These are phyloP conservation scores for Pseudogymnoascus pannorum DNA, from an alignment of 2,329 filamentous ascomycete genomes.

Conservation along the genomic window DNA sequence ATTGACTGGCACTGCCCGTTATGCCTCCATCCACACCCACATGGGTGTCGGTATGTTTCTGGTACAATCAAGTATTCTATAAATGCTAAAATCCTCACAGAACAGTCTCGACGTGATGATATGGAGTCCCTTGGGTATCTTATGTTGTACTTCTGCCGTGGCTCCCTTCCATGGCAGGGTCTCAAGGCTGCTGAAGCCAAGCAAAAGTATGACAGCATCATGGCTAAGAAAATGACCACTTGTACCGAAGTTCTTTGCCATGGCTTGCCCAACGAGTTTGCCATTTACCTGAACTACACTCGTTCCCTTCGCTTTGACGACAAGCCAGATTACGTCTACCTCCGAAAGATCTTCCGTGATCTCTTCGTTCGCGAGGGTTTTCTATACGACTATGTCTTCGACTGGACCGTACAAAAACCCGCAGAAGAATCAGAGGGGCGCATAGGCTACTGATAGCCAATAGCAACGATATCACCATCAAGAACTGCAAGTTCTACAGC, in stretches of 20 bases:
- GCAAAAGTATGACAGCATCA: slow-evolving; percentile 99
- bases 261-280: slow-evolving; percentile 98
- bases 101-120: slow-evolving; percentile 94
- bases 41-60: not conserved
- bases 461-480: slow-evolving; percentile 45
- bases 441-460: slow-evolving; percentile 79
- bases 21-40: slow-evolving; percentile 2
- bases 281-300: slow-evolving; percentile 99
- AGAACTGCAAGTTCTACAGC: slow-evolving; percentile 41
- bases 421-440: slow-evolving; percentile 99
- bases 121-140: slow-evolving; percentile 99
- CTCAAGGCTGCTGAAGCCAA: slow-evolving; percentile 98
- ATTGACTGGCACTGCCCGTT: not conserved
- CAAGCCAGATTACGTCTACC: slow-evolving; percentile 99
- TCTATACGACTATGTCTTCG: slow-evolving; percentile 99
- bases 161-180: slow-evolving; percentile 97
- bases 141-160: slow-evolving; percentile 99
- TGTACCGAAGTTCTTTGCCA: slow-evolving; percentile 97
- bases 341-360: slow-evolving; percentile 99
- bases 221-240: slow-evolving; percentile 99
- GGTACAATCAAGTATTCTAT: not conserved
- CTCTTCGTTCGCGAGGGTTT: slow-evolving; percentile 98
- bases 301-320: slow-evolving; percentile 97
- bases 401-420: slow-evolving; percentile 99
- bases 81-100: slow-evolving; percentile 37